Percentiles rank a stretch among this genome's conserved stretches.
phyloP scores from a whole-genome alignment of 2,329 filamentous ascomycete species.

The Cercospora canescens region DNA sequence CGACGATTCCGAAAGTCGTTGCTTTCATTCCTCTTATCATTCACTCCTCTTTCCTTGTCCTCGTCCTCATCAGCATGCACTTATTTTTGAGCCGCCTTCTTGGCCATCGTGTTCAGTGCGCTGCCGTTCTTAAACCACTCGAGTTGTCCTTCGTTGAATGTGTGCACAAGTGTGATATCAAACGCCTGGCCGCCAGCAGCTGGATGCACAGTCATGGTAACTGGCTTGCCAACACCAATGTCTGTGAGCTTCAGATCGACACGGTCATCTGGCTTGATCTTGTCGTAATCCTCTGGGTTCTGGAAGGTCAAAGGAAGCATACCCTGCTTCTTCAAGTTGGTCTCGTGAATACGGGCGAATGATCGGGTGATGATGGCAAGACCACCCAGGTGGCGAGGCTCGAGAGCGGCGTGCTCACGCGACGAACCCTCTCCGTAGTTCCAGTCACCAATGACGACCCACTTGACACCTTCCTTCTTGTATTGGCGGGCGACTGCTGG shows the following conservation, averaged over 20 bases:
- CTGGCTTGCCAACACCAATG: slow-evolving; percentile 86
- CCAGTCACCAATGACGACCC: slow-evolving; percentile 99
- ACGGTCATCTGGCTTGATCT: slow-evolving; percentile 89
- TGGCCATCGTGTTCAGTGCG: slow-evolving; percentile 98
- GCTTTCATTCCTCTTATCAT: slow-evolving; percentile 12
- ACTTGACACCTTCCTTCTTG: slow-evolving; percentile 94
- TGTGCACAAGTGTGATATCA: slow-evolving; percentile 84
- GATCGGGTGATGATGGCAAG: slow-evolving; percentile 93
- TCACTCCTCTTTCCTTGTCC: slow-evolving; percentile 9
- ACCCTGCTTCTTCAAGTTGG: slow-evolving; percentile 99
- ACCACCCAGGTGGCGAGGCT: slow-evolving; percentile 95
- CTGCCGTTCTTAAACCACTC: slow-evolving; percentile 99
- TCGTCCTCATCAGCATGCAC: slow-evolving; percentile 1
- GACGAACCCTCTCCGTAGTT: slow-evolving; percentile 99
- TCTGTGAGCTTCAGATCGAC: slow-evolving; percentile 88
- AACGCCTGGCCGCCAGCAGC: slow-evolving; percentile 74
- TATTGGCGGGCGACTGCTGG: slow-evolving; percentile 95
- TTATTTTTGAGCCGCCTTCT: slow-evolving; percentile 44
- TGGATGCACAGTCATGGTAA: slow-evolving; percentile 90
- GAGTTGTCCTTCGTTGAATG: slow-evolving; percentile 96
- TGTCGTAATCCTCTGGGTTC: slow-evolving; percentile 96
- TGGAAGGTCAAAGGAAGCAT: slow-evolving; percentile 98
- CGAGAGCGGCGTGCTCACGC: slow-evolving; percentile 96
- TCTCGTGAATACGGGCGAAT: slow-evolving; percentile 99
- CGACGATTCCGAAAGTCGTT: slow-evolving; percentile 18